phyloP scores from a whole-genome alignment of 2,329 filamentous ascomycete species.

The Huntiella abstrusa region DNA sequence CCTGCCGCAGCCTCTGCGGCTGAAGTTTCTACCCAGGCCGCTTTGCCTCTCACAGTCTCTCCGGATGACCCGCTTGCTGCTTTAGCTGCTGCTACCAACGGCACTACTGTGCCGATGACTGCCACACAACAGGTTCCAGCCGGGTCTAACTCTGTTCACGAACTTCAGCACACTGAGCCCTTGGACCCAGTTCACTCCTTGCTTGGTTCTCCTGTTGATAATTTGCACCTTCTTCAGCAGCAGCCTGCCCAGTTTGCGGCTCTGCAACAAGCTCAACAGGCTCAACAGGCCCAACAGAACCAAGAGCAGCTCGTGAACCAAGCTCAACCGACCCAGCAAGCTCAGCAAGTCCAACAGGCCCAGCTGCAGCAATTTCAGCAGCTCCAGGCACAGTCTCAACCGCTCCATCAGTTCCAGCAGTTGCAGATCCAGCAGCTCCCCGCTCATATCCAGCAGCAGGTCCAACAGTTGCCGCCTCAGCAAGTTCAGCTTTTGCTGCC shows the following conservation, averaged over 20 bases:
- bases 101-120: not conserved
- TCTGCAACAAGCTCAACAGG: slow-evolving; percentile 3
- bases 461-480: slow-evolving; percentile 4
- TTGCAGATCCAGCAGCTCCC: not conserved
- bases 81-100: not conserved
- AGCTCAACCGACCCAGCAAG: not conserved
- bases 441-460: slow-evolving; percentile 3
- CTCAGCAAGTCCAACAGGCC: slow-evolving; percentile 2
- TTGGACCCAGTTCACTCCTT: slow-evolving; percentile 9
- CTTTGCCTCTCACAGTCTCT: not conserved
- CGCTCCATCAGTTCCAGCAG: not conserved
- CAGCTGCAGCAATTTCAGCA: slow-evolving; percentile 6
- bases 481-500: slow-evolving; percentile 1
- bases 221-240: slow-evolving; percentile 7
- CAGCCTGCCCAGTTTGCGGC: not conserved
- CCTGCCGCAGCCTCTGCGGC: not conserved
- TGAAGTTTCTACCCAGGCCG: not conserved
- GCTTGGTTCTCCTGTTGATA: slow-evolving; percentile 2
- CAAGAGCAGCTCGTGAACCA: not conserved
- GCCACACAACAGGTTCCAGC: not conserved
- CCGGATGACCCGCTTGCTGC: slow-evolving; percentile 1
- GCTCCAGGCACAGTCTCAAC: slow-evolving; percentile 2
- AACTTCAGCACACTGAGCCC: not conserved
- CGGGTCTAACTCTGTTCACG: not conserved
- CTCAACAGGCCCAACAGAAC: slow-evolving; percentile 1